These are phyloP conservation scores for Fraxinus velutina DNA, from an alignment of 305 asterid genomes.

Conservation along the genomic window DNA sequence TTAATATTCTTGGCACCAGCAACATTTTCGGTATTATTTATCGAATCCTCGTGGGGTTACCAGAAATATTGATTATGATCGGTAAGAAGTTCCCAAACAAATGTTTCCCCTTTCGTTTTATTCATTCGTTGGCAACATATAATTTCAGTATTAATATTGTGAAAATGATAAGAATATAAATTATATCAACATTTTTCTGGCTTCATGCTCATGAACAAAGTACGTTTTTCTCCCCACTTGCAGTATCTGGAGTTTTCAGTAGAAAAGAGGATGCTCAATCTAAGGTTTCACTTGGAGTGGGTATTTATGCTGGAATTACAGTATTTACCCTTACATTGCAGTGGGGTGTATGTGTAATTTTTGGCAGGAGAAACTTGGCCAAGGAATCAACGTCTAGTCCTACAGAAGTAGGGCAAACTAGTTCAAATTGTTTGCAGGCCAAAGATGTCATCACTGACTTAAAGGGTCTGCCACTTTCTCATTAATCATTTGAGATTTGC, in stretches of 20 bases:
- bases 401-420: background rate
- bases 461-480: slow-evolving; percentile 30
- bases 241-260: slow-evolving; percentile 50
- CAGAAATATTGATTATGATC: slow-evolving; percentile 35
- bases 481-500: background rate
- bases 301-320: slow-evolving; percentile 51
- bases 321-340: slow-evolving; percentile 51
- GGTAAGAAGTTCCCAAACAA: slow-evolving; percentile 9
- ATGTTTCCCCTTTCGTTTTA: background rate
- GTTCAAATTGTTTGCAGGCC: slow-evolving; percentile 21
- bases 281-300: slow-evolving; percentile 52
- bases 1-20: slow-evolving; percentile 42
- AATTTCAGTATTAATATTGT: background rate
- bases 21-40: slow-evolving; percentile 53
- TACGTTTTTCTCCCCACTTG: background rate
- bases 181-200: background rate
- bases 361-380: slow-evolving; percentile 33
- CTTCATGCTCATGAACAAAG: background rate
- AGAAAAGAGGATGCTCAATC: slow-evolving; percentile 43
- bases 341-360: slow-evolving; percentile 47
- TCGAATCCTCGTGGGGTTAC: slow-evolving; percentile 51
- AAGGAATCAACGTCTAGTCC: slow-evolving; percentile 5
- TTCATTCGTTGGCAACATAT: background rate
- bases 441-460: slow-evolving; percentile 24
- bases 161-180: background rate